Evolutionary conservation across 2,329 filamentous ascomycete species (phyloP), one percentile per base, ranked within the genome.

Genomic region (Byssoonygena ceratinophila): DNA sequence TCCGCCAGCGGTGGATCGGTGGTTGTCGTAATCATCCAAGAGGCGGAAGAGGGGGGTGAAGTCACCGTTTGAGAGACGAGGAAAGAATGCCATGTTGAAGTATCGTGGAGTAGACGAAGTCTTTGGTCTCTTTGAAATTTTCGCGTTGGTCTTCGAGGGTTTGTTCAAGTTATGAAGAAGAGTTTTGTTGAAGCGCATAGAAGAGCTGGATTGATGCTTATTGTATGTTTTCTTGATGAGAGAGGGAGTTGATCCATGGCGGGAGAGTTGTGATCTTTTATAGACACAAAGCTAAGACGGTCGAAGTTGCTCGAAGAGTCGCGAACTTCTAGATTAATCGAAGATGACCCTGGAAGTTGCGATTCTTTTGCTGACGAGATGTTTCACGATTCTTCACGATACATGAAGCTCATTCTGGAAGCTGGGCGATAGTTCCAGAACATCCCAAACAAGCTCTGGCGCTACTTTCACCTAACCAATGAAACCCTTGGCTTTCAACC

Each of bases 1-100:
- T 18, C 56, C 47, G 27, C 27, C 20, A 29, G 7, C 27, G 39
- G 43, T 51, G 45, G 64, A 54, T 39, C 64, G 63, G 61, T 67
- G 63, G 60, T 59, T 51, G 57, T 69, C 63, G 51, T 69, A 70
- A 60, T 70, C 67, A 44, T 72, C 69, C 46, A 73, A 61, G 22
- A 73, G 63, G 41, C 64, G 68, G 61, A 74, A 70, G 52, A 74
- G 62, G 11, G 71, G 69, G 41, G 62, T 55, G 54, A 72, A 64
- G 52, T 71, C 67, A 49, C 60, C 55, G 11, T 61, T 40, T 23
- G 61, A 57, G 51, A 68, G 60, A 55, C 63, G 63, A 41, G 68
- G 60, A 51, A 70, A 64, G 62, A 71, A 67, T 49, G 68, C 61
- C 70, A 74, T 73, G 46, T 57, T 67, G 58, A 59, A 55, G 56